These are phyloP conservation scores for Solanum piurae DNA, from an alignment of 257 asterid species.

Conservation along the genomic window DNA sequence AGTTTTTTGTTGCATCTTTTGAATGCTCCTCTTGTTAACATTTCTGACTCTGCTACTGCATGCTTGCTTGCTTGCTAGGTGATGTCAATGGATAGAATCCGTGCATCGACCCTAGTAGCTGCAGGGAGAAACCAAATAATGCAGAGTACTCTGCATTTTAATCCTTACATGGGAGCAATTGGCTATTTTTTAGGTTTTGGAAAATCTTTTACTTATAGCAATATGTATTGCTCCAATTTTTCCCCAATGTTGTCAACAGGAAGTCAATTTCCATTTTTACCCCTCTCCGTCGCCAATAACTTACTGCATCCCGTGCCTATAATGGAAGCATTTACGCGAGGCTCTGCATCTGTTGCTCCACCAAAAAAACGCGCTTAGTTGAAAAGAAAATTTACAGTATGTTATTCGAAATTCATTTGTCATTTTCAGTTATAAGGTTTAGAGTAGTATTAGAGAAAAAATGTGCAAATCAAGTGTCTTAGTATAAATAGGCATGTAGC, in stretches of 20 bases:
- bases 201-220: background rate
- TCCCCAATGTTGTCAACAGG: background rate
- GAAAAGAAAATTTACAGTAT: background rate
- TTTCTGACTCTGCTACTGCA: background rate
- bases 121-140: background rate
- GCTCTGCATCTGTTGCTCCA: background rate
- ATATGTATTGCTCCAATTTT: background rate
- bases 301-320: background rate
- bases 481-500: background rate
- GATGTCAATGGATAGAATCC: background rate
- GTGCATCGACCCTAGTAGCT: background rate
- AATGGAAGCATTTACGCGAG: background rate
- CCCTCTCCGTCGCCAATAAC: background rate
- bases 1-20: background rate
- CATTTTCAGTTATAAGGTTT: background rate
- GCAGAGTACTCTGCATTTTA: background rate
- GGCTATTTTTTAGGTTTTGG: background rate
- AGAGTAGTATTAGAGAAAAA: background rate
- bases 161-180: background rate
- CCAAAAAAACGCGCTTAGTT: background rate
- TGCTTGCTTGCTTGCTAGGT: background rate
- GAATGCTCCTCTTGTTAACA: background rate
- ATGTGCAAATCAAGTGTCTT: background rate
- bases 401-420: background rate
- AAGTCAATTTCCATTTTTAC: background rate